These are phyloP conservation scores for Dentipellis sp. DNA, from an alignment of 768 basidiomycete genomes.

Conservation along the genomic window DNA sequence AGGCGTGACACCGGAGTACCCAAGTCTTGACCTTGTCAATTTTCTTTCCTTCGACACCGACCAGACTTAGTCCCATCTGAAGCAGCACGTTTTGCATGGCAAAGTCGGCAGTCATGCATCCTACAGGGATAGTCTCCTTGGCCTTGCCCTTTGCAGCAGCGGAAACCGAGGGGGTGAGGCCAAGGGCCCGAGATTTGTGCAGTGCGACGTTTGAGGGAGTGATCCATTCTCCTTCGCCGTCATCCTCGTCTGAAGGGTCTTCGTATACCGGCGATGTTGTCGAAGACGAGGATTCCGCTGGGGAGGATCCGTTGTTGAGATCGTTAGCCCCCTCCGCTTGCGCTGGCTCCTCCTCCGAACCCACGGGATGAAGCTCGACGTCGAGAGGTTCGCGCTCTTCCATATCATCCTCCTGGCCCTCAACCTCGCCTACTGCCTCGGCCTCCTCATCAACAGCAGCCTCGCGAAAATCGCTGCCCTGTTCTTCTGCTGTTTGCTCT, in stretches of 20 bases:
- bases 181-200: constrained; percentile 82
- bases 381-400: constrained; percentile 29
- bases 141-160: constrained; percentile 23
- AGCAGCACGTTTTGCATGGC: constrained; percentile 97
- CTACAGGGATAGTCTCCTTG: constrained; percentile 46
- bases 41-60: constrained; percentile 83
- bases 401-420: constrained; percentile 16
- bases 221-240: constrained; percentile 94
- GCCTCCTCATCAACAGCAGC: constrained; percentile 13
- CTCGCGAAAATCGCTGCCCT: neutral
- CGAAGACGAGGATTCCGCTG: constrained; percentile 9
- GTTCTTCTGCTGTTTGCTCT: constrained; percentile 9
- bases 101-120: constrained; percentile 98
- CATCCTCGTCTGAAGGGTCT: constrained; percentile 70
- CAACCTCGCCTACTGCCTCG: neutral
- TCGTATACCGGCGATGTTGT: constrained; percentile 42
- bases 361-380: constrained; percentile 33
- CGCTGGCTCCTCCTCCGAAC: neutral
- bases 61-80: constrained; percentile 87
- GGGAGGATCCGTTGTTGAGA: neutral
- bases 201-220: constrained; percentile 78
- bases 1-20: constrained; percentile 95
- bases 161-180: constrained; percentile 60
- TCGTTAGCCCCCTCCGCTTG: neutral
- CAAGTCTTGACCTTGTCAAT: constrained; percentile 91